Evolutionary conservation across 805 yeast genomes (phyloP).

Genomic region (Ogataea trehalophila): DNA sequence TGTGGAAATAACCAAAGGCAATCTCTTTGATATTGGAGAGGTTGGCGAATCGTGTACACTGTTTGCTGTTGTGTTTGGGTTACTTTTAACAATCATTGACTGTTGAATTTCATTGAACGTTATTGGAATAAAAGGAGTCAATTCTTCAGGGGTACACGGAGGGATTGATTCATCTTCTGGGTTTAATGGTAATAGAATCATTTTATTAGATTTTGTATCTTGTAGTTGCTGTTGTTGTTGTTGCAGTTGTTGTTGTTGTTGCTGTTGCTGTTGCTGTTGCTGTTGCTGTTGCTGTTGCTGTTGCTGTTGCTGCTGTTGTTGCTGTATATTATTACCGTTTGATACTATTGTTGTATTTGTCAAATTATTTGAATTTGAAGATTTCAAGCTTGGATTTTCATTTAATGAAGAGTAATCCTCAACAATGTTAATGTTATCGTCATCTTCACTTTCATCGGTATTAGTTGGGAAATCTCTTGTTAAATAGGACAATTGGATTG

Average conservation of each 20-base stretch:
- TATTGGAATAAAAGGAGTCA: conserved; percentile 23
- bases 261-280: not conserved
- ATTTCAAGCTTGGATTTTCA: not conserved
- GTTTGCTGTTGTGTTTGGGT: not conserved
- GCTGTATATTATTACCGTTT: too few species aligned
- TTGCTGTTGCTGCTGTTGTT: not conserved
- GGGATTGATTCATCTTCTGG: conserved; percentile 25
- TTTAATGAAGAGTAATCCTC: not conserved
- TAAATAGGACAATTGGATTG: not conserved
- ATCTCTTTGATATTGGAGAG: conserved; percentile 5
- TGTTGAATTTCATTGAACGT: conserved; percentile 5
- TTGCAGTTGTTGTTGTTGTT: not conserved
- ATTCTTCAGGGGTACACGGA: conserved; percentile 26
- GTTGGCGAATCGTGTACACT: not conserved
- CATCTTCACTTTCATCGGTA: not conserved
- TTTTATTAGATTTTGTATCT: conserved; percentile 7
- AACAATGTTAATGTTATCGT: not conserved
- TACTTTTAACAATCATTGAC: conserved; percentile 1
- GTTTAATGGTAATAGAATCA: conserved; percentile 24
- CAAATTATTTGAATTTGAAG: not conserved
- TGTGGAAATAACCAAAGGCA: conserved; percentile 6
- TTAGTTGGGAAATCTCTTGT: not conserved
- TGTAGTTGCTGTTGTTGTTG: too few species aligned
- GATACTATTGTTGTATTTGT: too few species aligned
- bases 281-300: not conserved